Conservation (phyloP, 768 basidiomycete genomes). For the Panaeolus cyanescens region DNA sequence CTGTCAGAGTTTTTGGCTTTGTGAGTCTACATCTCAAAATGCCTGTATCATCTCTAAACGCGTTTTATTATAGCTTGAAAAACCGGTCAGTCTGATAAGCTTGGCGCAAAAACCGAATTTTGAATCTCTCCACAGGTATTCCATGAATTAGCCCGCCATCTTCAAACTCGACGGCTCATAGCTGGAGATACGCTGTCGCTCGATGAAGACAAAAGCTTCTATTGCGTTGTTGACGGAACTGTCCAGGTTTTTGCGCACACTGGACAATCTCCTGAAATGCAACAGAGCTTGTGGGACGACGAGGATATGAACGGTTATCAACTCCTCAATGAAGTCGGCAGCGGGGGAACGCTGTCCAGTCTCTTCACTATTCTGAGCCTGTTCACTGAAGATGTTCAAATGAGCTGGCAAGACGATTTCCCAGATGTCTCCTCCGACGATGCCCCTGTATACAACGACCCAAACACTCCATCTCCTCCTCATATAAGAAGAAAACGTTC, state of each 20-base stretch:
- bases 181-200: slow-evolving; percentile 94
- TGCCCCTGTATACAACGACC: slow-evolving; percentile 21
- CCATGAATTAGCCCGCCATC: slow-evolving; percentile 93
- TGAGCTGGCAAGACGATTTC: slow-evolving; percentile 84
- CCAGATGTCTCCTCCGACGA: slow-evolving; percentile 31
- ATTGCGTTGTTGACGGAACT: slow-evolving; percentile 97
- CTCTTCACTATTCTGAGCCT: slow-evolving; percentile 96
- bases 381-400: slow-evolving; percentile 92
- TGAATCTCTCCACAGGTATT: slow-evolving; percentile 63
- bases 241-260: slow-evolving; percentile 90
- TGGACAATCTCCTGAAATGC: slow-evolving; percentile 47
- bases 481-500: slow-evolving; percentile 36
- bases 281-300: slow-evolving; percentile 70
- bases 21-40: slow-evolving; percentile 36
- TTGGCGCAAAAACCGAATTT: background rate
- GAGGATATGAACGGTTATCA: slow-evolving; percentile 96
- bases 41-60: background rate
- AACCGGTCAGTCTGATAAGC: slow-evolving; percentile 63
- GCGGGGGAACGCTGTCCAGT: slow-evolving; percentile 93
- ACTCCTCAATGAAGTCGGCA: slow-evolving; percentile 93
- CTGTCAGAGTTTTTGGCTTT: slow-evolving; percentile 96
- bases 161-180: slow-evolving; percentile 93
- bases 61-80: slow-evolving; percentile 58
- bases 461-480: slow-evolving; percentile 19
- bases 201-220: slow-evolving; percentile 92